Base-by-base conservation (phyloP, 805 yeast species). In the Suhomyces faveliae region DNA sequence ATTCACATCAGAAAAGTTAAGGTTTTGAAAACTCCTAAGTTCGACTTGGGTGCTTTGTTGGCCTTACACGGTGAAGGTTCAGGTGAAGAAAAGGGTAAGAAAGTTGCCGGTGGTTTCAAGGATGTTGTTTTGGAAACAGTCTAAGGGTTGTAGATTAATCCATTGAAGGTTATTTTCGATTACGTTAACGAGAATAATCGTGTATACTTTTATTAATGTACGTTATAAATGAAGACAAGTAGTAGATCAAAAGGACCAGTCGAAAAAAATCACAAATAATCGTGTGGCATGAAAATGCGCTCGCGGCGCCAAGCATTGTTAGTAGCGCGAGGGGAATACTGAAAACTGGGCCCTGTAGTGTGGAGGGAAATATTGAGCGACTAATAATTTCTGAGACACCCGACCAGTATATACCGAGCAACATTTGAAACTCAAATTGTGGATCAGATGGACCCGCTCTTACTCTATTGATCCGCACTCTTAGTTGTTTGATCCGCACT, bases 1-100 rank as follows among this genome's bases (percentile, higher is more conserved):
- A 96, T 91, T 71, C 95, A 90, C 86, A 88, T 92, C 78, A 91
- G 97, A 85, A 92, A 92, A 83, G 97, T 92, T 69, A 92, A 92
- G 85, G 84, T 92, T 75, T 89, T 92, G 79, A 92, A 92, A 82
- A 96, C 87, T 80, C 98, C 98, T 76, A 92, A 91, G 83, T 89
- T 91, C 84, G 98, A 92, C 77, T 85, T 92, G 71, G 97, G 97
- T 78, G 79, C 95, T 71, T 85, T 92, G 73, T 80, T 92, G 76
- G 85, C 97, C 70, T 87, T 92, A 72, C 98, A 92, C 84, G 98
- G 98, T 79, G 98, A 92, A 83, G 83, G 80, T 66, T 79, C 85
- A 63, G 72, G 90, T 61, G 80, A 85, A 73, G 96, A 91, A 76
- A 96, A 94, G 78, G 89, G 96, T 74, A 97, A 97, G 79, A 91